Evolutionary conservation across 805 yeast species (phyloP).

Genomic region (Sugiyamaella floridensis): DNA sequence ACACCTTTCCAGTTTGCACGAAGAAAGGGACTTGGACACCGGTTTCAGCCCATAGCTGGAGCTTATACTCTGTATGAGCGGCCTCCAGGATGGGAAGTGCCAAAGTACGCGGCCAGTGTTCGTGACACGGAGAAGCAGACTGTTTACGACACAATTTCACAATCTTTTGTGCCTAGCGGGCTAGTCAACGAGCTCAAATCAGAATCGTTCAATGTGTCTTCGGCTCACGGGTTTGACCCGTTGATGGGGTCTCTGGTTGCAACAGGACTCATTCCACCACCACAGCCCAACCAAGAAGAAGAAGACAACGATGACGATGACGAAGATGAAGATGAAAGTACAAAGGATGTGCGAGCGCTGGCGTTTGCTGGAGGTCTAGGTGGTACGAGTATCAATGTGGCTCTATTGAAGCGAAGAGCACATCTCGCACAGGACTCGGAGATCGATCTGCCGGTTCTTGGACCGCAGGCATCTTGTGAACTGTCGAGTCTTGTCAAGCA

Average conservation of each 20-base stretch:
- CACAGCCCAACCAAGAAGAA: background rate
- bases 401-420: background rate
- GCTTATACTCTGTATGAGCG: constrained; percentile 2
- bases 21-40: constrained; percentile 20
- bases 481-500: constrained; percentile 12
- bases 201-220: constrained; percentile 8
- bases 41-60: constrained; percentile 13
- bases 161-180: constrained; percentile 6
- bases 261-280: background rate
- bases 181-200: constrained; percentile 2
- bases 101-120: background rate
- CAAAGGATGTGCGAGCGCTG: background rate
- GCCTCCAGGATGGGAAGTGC: constrained; percentile 1
- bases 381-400: constrained; percentile 2
- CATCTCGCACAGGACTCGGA: background rate
- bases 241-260: constrained; percentile 8
- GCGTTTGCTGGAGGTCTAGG: constrained; percentile 6
- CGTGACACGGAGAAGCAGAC: background rate
- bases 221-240: constrained; percentile 13
- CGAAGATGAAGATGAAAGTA: background rate
- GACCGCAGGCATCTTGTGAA: constrained; percentile 1
- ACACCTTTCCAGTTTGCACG: constrained; percentile 27
- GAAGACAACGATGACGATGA: background rate
- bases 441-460: constrained; percentile 4
- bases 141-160: background rate